Percentiles rank a stretch among this genome's conserved stretches.
phyloP scores from a whole-genome alignment of 164 flowering plant genomes.

The Magnolia officinalis region DNA sequence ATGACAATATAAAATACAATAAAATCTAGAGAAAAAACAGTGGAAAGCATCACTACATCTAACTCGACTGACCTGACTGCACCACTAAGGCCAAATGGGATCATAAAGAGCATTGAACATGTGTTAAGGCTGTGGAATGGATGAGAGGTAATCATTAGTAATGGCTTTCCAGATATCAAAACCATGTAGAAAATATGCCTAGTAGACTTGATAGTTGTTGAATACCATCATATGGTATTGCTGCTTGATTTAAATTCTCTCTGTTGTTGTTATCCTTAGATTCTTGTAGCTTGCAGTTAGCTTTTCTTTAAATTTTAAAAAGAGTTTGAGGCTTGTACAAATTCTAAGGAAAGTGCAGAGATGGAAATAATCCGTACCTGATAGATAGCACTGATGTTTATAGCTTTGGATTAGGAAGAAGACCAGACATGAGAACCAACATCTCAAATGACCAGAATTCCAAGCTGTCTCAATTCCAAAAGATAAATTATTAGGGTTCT shows the following conservation, averaged over 20 bases:
- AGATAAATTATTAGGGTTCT: background rate
- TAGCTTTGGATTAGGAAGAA: constrained; percentile 61
- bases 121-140: constrained; percentile 10
- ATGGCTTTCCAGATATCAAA: background rate
- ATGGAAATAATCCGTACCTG: constrained; percentile 28
- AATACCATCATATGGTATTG: background rate
- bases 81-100: constrained; percentile 13
- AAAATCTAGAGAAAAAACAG: background rate
- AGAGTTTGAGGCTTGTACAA: background rate
- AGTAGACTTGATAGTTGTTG: background rate
- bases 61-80: constrained; percentile 12
- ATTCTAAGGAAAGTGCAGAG: background rate
- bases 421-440: constrained; percentile 47
- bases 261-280: background rate
- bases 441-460: constrained; percentile 65
- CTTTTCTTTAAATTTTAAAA: background rate
- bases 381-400: constrained; percentile 63
- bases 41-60: background rate
- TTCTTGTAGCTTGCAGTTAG: background rate
- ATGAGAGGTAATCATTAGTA: background rate
- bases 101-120: constrained; percentile 5
- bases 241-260: background rate
- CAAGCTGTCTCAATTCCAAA: constrained; percentile 34
- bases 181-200: background rate
- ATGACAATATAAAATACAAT: background rate